Base-by-base conservation (phyloP, 1,284 basidiomycete genomes). In the Neotropicomus parvogracilis region DNA sequence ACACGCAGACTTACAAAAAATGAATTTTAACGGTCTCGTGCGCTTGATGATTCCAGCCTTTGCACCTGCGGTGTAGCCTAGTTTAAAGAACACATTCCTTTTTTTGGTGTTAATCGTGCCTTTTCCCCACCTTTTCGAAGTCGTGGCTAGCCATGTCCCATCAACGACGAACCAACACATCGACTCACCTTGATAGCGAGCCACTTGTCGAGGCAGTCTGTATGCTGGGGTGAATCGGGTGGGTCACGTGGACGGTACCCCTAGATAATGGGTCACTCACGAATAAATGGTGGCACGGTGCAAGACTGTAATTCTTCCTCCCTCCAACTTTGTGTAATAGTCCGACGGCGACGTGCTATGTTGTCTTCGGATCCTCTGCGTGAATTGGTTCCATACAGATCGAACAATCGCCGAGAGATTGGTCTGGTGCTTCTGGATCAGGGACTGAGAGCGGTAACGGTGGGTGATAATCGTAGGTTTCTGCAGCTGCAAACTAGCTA, bases 361-460 rank as follows among this genome's bases (percentile, higher is more conserved):
- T 67, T 47, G 59, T 73, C 49, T 64, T 63, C 7, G 64, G 66
- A 35, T 73, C 60, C 42, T 81, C 79, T n/a, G 81, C 68, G 34
- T 79, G 62, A 52, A 94, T 93, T 8, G 82, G 77, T 52, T 95
- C 91, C 88, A 94, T 92, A 64, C 91, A 95, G 52, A 95, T 94
- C 4, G 88, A 81, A 58, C 91, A 95, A 59, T 93, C 89, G 6
- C 85, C 89, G 14, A 92, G 72, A 10, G 82, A 79, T 54, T 81
- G 77, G 35, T 83, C 81, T 2, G 83, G 81, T 6, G 84, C 76
- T 65, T 92, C 89, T 0, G 83, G 66, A 59, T 92, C 88, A 1
- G 83, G 74, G 2, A 49, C 28, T 12, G 58, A 52, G 14, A 78
- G 60, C 1, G 86, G 84, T 34, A 94, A 69, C 1, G 79, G 72